Conservation (phyloP, 371 early-diverging fungal genomes). For the Apophysomyces trapeziformis region DNA sequence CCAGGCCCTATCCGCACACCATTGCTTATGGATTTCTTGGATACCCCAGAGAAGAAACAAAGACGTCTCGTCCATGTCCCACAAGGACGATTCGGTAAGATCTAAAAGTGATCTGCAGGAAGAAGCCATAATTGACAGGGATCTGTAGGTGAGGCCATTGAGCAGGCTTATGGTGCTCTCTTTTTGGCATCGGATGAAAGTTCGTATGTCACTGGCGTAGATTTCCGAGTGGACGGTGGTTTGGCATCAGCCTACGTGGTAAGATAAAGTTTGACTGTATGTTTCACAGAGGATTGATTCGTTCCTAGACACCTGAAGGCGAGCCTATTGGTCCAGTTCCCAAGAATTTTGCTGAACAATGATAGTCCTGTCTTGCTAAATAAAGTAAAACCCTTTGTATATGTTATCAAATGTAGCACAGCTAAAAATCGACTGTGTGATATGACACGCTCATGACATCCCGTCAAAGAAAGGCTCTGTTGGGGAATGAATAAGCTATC, state of each 20-base stretch:
- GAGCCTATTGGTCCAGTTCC: constrained; percentile 50
- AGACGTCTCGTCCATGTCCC: constrained; percentile 85
- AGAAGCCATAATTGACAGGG: constrained; percentile 4
- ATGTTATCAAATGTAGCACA: constrained; percentile 4
- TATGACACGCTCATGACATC: background rate
- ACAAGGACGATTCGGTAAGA: constrained; percentile 82
- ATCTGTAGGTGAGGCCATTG: constrained; percentile 80
- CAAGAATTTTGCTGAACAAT: constrained; percentile 46
- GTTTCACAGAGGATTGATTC: constrained; percentile 4
- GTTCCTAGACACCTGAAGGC: constrained; percentile 55
- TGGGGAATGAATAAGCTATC: too few relatives aligned
- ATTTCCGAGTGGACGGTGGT: constrained; percentile 88
- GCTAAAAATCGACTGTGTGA: background rate
- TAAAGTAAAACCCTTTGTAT: background rate
- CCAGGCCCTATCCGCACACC: constrained; percentile 88
- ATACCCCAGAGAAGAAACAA: constrained; percentile 86
- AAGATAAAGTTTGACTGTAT: constrained; percentile 19
- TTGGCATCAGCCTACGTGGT: constrained; percentile 79
- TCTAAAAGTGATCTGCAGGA: too few relatives aligned
- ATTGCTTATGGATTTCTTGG: constrained; percentile 84
- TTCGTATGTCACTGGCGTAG: constrained; percentile 83
- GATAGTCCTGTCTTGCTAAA: constrained; percentile 15
- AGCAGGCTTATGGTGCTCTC: constrained; percentile 84
- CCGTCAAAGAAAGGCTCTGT: too few relatives aligned
- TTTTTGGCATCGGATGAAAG: constrained; percentile 87